phyloP scores from a whole-genome alignment of 805 yeast species.

The Kurtzmaniella cleridarum region DNA sequence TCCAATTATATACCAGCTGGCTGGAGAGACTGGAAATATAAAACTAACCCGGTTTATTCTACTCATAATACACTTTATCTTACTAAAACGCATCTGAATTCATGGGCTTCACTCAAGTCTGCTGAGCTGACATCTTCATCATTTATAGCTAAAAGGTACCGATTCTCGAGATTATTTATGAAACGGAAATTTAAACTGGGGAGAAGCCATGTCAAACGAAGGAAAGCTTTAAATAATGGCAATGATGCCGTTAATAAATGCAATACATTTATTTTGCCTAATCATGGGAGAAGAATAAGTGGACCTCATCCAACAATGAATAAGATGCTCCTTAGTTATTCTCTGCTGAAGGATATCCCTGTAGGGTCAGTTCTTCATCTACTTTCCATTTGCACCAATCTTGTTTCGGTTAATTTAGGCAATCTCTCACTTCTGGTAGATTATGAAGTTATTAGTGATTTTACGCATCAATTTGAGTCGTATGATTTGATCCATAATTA shows the following conservation, averaged over 20 bases:
- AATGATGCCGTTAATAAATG: neutral
- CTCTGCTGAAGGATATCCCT: slow-evolving; percentile 72
- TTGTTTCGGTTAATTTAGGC: slow-evolving; percentile 52
- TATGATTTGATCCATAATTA: slow-evolving; percentile 36
- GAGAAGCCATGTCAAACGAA: neutral
- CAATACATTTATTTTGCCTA: neutral
- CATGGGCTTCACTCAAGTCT: slow-evolving; percentile 5
- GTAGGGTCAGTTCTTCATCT: slow-evolving; percentile 69
- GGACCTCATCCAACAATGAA: slow-evolving; percentile 56
- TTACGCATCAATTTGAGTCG: slow-evolving; percentile 28
- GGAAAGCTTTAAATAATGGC: neutral
- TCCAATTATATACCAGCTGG: slow-evolving; percentile 42
- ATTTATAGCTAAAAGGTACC: slow-evolving; percentile 10
- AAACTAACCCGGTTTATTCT: slow-evolving; percentile 62
- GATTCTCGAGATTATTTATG: slow-evolving; percentile 16
- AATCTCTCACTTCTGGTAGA: slow-evolving; percentile 62
- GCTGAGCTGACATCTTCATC: slow-evolving; percentile 13
- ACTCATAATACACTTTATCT: slow-evolving; percentile 13
- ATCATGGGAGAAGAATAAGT: slow-evolving; percentile 15
- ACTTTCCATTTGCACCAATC: slow-evolving; percentile 59
- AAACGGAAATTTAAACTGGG: slow-evolving; percentile 11
- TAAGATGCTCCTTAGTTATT: slow-evolving; percentile 56
- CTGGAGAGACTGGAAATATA: slow-evolving; percentile 89
- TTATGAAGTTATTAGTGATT: slow-evolving; percentile 44
- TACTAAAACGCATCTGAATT: slow-evolving; percentile 10